Evolutionary conservation across 2,329 filamentous ascomycete genomes (phyloP).

Genomic region (Plenodomus tracheiphilus): DNA sequence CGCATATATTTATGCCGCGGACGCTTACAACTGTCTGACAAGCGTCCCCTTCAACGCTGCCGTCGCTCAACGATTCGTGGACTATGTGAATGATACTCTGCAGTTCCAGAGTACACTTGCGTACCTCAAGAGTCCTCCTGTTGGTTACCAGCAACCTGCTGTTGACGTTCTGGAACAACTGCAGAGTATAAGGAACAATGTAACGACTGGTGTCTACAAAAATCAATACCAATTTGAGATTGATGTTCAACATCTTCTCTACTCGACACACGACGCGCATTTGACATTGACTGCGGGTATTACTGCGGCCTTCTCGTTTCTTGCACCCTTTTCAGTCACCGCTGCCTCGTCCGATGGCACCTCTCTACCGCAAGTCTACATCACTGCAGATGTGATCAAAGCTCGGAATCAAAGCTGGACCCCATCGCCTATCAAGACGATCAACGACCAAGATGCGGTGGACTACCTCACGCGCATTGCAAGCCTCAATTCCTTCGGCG

Average conservation of each 20-base stretch:
- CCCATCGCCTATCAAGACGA: conserved; percentile 27
- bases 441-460: conserved; percentile 30
- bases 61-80: conserved; percentile 49
- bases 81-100: conserved; percentile 51
- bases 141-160: conserved; percentile 47
- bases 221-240: conserved; percentile 47
- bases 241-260: conserved; percentile 38
- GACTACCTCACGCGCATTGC: conserved; percentile 29
- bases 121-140: conserved; percentile 47
- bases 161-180: conserved; percentile 40
- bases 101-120: conserved; percentile 51
- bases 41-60: conserved; percentile 52
- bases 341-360: conserved; percentile 30
- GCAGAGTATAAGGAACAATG: conserved; percentile 25
- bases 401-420: conserved; percentile 22
- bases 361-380: conserved; percentile 34
- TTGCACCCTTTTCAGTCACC: conserved; percentile 25
- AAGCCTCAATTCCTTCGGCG: conserved; percentile 38
- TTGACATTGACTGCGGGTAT: conserved; percentile 29
- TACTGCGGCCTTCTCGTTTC: conserved; percentile 29
- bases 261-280: conserved; percentile 40
- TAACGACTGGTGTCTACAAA: conserved; percentile 31
- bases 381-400: conserved; percentile 33
- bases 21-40: conserved; percentile 42
- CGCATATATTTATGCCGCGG: conserved; percentile 8